These are phyloP conservation scores for Pyrenochaeta sp. DNA, from an alignment of 2,329 filamentous ascomycete genomes.

Conservation along the genomic window DNA sequence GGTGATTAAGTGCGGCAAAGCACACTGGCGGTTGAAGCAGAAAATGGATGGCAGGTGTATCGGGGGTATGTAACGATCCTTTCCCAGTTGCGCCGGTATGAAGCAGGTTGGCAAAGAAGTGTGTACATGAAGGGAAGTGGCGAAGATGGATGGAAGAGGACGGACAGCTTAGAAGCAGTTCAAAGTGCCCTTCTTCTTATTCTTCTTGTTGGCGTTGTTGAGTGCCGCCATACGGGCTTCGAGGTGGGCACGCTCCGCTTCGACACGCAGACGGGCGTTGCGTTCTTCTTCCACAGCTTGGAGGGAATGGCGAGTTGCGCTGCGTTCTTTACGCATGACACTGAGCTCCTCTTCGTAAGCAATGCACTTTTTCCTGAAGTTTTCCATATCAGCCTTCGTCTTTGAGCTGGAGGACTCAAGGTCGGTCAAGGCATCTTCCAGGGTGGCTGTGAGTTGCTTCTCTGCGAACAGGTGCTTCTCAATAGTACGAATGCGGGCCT, in stretches of 20 bases:
- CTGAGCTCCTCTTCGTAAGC: constrained; percentile 76
- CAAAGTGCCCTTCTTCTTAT: constrained; percentile 92
- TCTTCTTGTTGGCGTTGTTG: constrained; percentile 89
- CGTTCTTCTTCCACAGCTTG: constrained; percentile 96
- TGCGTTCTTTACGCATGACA: constrained; percentile 66
- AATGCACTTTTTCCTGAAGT: constrained; percentile 85
- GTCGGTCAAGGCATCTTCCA: constrained; percentile 95
- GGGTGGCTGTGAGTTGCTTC: constrained; percentile 92
- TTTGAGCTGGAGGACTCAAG: constrained; percentile 91
- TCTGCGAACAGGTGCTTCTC: constrained; percentile 97
- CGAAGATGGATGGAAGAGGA: constrained; percentile 9
- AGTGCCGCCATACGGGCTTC: constrained; percentile 81
- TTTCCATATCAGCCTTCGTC: constrained; percentile 87
- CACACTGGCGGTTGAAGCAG: constrained; percentile 5
- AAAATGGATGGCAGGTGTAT: constrained; percentile 16
- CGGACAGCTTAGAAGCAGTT: constrained; percentile 86
- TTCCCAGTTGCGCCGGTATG: constrained; percentile 31
- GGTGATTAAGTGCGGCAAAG: constrained; percentile 4
- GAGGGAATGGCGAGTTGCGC: constrained; percentile 69
- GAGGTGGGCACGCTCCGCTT: constrained; percentile 85
- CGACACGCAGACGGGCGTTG: constrained; percentile 87
- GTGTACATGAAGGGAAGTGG: constrained; percentile 23
- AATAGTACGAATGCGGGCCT: constrained; percentile 91
- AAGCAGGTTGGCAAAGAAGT: constrained; percentile 29
- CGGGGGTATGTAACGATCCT: constrained; percentile 37